Evolutionary conservation across 2,329 filamentous ascomycete species (phyloP), one percentile per base, ranked within the genome.

Genomic region (Metarhizium rileyi): DNA sequence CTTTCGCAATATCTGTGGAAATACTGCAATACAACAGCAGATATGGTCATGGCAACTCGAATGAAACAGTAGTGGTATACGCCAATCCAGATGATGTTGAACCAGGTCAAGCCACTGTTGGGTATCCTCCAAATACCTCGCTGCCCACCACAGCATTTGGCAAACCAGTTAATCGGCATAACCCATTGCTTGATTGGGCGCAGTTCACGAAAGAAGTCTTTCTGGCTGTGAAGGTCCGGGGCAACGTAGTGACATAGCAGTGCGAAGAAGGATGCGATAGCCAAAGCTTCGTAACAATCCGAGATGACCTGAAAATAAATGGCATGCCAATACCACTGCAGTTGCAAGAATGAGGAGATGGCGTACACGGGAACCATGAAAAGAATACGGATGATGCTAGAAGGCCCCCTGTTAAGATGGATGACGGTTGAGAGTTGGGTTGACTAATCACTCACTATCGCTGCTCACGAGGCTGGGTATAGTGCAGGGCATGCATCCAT

Each of bases 251-350:
- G 78, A 64, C 87, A 93, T 61, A 94, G 70, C 44, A 94, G 73
- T 8, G 85, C 81, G 68, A 94, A 94, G 73, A 94, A 95, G 55
- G 86, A 87, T 27, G 86, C 84, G 55, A 94, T 90, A 50, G 87
- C 87, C 60, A 94, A 91, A 10, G 89, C 87, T 70, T 94, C 89
- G 66, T 94, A 94, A 68, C 87, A 91, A 64, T 93, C 86, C 59
- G 86, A 81, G 41, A 91, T 71, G 47, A 93, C 83, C 61, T 87
- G 77, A 64, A 85, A 93, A 70, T 94, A 94, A 50, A 93, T 79
- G 45, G 84, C 81, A 60, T 90, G 78, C 63, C 76, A 79, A 71
- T 93, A 91, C 70, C 78, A 90, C 56, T 77, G 74, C 58, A 88
- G 80, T 52, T 82, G 83, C 35, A 91, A 75, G 62, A 87, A 87